A percentile compares a stretch with the other conserved stretches of the same genome.
These are phyloP conservation scores for Aspergillus caelatus DNA, from an alignment of 2,329 filamentous ascomycete genomes.

Conservation along the genomic window DNA sequence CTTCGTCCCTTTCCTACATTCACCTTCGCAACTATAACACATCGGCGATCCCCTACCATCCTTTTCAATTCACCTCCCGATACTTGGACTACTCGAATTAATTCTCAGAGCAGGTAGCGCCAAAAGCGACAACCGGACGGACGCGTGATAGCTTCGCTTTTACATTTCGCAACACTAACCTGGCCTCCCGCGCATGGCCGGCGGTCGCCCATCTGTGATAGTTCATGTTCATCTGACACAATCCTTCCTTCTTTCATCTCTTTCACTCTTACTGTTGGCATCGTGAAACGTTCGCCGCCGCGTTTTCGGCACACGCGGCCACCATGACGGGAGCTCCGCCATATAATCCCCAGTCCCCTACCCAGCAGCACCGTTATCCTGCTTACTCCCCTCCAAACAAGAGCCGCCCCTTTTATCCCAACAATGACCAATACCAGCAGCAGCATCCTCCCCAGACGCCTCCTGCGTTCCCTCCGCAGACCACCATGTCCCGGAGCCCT, in stretches of 20 bases:
- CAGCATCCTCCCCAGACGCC: constrained; percentile 47
- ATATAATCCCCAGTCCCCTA: constrained; percentile 49
- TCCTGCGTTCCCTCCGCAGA: constrained; percentile 40
- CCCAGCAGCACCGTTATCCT: constrained; percentile 46
- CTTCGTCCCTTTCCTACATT: neutral
- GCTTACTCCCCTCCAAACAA: constrained; percentile 48
- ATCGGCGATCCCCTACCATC: constrained; percentile 3
- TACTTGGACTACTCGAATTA: constrained; percentile 14
- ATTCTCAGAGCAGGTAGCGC: constrained; percentile 18
- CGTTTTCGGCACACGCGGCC: constrained; percentile 35
- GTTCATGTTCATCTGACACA: constrained; percentile 18
- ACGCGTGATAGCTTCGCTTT: constrained; percentile 23
- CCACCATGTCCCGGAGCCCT: constrained; percentile 43
- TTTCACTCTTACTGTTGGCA: constrained; percentile 8
- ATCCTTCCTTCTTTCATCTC: constrained; percentile 12
- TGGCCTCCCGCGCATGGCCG: constrained; percentile 21
- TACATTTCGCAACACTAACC: constrained; percentile 4
- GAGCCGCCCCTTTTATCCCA: constrained; percentile 45
- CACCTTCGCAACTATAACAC: neutral
- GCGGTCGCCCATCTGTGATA: constrained; percentile 13
- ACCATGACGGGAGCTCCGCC: constrained; percentile 49
- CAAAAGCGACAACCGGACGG: constrained; percentile 13
- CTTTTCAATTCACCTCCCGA: constrained; percentile 3
- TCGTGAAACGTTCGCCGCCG: constrained; percentile 26
- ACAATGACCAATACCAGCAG: constrained; percentile 47